Evolutionary conservation across 2,329 filamentous ascomycete genomes (phyloP).

Genomic region (Neofusicoccum sp.): DNA sequence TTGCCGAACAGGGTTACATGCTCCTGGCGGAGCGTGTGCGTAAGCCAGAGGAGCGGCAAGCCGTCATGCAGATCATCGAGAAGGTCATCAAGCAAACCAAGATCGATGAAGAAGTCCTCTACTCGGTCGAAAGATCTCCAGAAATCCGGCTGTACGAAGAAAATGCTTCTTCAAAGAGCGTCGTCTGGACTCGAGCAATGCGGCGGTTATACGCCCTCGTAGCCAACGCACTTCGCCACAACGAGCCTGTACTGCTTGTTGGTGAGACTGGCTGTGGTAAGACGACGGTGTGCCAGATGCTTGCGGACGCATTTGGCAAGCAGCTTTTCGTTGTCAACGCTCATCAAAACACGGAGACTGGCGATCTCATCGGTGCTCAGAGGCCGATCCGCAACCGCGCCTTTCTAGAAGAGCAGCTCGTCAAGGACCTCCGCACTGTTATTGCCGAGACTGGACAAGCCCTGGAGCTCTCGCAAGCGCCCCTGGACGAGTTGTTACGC

Average conservation of each 20-base stretch:
- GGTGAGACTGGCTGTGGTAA: slow-evolving; percentile 98
- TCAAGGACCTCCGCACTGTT: slow-evolving; percentile 59
- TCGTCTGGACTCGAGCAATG: slow-evolving; percentile 97
- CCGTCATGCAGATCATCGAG: slow-evolving; percentile 87
- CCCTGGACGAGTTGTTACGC: slow-evolving; percentile 53
- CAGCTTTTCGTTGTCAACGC: slow-evolving; percentile 90
- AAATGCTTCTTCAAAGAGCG: slow-evolving; percentile 33
- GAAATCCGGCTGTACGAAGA: slow-evolving; percentile 41
- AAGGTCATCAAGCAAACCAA: slow-evolving; percentile 69
- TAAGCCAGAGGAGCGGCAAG: slow-evolving; percentile 81
- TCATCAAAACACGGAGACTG: slow-evolving; percentile 97
- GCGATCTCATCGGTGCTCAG: slow-evolving; percentile 94
- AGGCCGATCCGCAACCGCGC: slow-evolving; percentile 85
- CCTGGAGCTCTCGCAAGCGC: not conserved
- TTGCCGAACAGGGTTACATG: slow-evolving; percentile 95
- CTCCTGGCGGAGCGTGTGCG: slow-evolving; percentile 91
- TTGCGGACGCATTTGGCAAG: slow-evolving; percentile 78
- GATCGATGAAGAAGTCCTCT: slow-evolving; percentile 74
- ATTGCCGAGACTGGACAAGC: slow-evolving; percentile 23
- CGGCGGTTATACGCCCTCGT: slow-evolving; percentile 87
- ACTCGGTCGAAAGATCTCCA: slow-evolving; percentile 52
- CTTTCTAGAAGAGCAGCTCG: slow-evolving; percentile 67
- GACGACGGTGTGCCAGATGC: slow-evolving; percentile 90
- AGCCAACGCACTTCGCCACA: slow-evolving; percentile 80
- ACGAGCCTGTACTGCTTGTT: slow-evolving; percentile 91